Conservation (phyloP, 495 filamentous ascomycete species). For the Geopyxis carbonaria region DNA sequence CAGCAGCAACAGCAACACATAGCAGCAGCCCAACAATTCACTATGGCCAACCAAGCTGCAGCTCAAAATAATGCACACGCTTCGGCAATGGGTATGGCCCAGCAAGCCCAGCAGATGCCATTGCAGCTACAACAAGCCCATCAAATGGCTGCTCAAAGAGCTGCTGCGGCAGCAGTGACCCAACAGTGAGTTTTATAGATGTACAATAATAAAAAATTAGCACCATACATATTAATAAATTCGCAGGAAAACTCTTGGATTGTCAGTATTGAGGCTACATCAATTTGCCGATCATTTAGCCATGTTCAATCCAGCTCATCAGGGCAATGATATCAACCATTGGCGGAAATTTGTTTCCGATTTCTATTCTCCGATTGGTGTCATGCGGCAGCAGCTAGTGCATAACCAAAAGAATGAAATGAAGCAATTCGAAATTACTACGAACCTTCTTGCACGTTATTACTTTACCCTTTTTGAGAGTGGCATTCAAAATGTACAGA, state of each 20-base stretch:
- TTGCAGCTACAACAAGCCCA: slow-evolving; percentile 26
- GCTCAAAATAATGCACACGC: slow-evolving; percentile 21
- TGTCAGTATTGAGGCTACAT: slow-evolving; percentile 35
- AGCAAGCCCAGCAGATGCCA: slow-evolving; percentile 19
- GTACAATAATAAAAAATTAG: slow-evolving; percentile 5
- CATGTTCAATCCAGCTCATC: slow-evolving; percentile 26
- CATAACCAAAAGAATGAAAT: slow-evolving; percentile 29
- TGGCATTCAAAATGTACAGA: slow-evolving; percentile 47
- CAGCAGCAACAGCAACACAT: slow-evolving; percentile 32
- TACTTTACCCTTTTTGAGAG: slow-evolving; percentile 49
- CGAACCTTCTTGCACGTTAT: slow-evolving; percentile 44
- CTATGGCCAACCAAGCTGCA: slow-evolving; percentile 20
- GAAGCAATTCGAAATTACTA: slow-evolving; percentile 50
- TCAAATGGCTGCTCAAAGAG: slow-evolving; percentile 7
- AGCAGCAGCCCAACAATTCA: slow-evolving; percentile 29
- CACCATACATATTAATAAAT: too few species aligned
- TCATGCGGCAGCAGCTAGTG: slow-evolving; percentile 38
- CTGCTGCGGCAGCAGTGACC: slow-evolving; percentile 17
- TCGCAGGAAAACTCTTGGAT: slow-evolving; percentile 20
- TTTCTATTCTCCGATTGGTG: slow-evolving; percentile 43
- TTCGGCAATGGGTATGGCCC: slow-evolving; percentile 20
- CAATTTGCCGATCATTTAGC: slow-evolving; percentile 40
- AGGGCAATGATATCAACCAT: slow-evolving; percentile 33
- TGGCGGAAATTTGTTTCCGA: slow-evolving; percentile 49
- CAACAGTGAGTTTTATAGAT: slow-evolving; percentile 14